Evolutionary conservation across 192 early-diverging fungal genomes (phyloP).

Genomic region (Allomyces javanicus): DNA sequence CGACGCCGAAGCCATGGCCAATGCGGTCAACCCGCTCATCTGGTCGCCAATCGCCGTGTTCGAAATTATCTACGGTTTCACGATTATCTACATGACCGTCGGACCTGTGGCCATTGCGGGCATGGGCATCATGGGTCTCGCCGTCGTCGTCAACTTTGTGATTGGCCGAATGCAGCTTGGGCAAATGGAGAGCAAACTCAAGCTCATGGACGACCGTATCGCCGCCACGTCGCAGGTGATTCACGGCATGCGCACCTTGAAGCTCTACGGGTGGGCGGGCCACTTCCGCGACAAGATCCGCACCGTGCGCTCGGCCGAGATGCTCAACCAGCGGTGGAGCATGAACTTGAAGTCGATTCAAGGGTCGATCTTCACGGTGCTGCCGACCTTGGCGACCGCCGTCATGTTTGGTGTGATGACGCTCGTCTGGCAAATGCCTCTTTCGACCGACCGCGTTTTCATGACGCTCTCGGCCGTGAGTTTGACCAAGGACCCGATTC

Average conservation of each 20-base stretch:
- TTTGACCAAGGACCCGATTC: too few species aligned
- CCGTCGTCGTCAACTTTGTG: background rate
- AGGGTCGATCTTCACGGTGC: too few species aligned
- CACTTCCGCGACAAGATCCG: slow-evolving; percentile 49
- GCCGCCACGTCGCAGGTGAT: slow-evolving; percentile 64
- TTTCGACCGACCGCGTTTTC: too few species aligned
- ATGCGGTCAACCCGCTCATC: background rate
- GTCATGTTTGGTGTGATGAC: too few species aligned
- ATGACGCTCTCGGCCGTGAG: too few species aligned
- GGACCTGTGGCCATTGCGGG: background rate
- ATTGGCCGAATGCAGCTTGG: background rate
- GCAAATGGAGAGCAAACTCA: too few species aligned
- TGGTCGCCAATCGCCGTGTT: background rate
- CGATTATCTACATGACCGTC: background rate
- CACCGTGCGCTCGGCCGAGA: slow-evolving; percentile 17
- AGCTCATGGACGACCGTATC: slow-evolving; percentile 49
- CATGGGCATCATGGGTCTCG: background rate
- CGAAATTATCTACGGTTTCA: background rate
- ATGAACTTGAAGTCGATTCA: too few species aligned
- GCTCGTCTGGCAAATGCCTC: too few species aligned
- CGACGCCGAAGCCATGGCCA: background rate
- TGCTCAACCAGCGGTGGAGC: too few species aligned
- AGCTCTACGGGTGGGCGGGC: slow-evolving; percentile 75
- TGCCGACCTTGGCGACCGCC: too few species aligned
- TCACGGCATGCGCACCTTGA: slow-evolving; percentile 81